Percentiles rank a stretch among this genome's conserved stretches.
phyloP scores from a whole-genome alignment of 2,329 filamentous ascomycete species.

The Botryotinia narcissicola region DNA sequence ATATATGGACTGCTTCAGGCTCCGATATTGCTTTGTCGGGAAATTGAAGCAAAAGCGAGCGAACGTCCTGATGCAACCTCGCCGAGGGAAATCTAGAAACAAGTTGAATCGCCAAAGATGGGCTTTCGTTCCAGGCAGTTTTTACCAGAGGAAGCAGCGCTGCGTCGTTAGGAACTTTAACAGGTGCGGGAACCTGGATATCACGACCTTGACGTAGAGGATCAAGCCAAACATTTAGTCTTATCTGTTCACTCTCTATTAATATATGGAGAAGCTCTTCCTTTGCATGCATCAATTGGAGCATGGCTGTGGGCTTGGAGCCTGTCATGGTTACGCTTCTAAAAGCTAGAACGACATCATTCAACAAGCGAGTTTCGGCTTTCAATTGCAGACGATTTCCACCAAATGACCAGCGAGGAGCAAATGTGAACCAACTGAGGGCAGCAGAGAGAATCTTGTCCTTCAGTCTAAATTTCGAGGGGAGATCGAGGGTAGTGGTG shows the following conservation, averaged over 20 bases:
- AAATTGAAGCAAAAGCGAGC: conserved; percentile 75
- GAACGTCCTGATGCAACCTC: conserved; percentile 70
- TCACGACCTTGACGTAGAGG: conserved; percentile 67
- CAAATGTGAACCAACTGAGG: conserved; percentile 80
- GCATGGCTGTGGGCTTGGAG: conserved; percentile 39
- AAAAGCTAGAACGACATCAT: conserved; percentile 69
- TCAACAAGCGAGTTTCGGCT: conserved; percentile 80
- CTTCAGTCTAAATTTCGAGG: conserved; percentile 77
- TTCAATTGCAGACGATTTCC: conserved; percentile 92
- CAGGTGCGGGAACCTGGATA: conserved; percentile 35
- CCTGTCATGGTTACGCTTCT: conserved; percentile 62
- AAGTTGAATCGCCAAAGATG: conserved; percentile 84
- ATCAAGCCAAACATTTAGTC: conserved; percentile 85
- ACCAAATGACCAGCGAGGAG: conserved; percentile 91
- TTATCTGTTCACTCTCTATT: conserved; percentile 78
- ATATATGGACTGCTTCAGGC: conserved; percentile 76
- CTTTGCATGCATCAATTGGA: conserved; percentile 70
- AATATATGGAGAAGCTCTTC: conserved; percentile 80
- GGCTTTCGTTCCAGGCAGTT: conserved; percentile 83
- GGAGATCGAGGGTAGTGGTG: conserved; percentile 61
- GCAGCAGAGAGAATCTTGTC: conserved; percentile 84
- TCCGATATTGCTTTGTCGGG: conserved; percentile 80
- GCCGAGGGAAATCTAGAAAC: conserved; percentile 74
- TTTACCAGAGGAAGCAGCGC: conserved; percentile 58
- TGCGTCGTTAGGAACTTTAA: conserved; percentile 44